Evolutionary conservation across 352 stramenopile genomes (phyloP).

Genomic region (Pythium brassicae): DNA sequence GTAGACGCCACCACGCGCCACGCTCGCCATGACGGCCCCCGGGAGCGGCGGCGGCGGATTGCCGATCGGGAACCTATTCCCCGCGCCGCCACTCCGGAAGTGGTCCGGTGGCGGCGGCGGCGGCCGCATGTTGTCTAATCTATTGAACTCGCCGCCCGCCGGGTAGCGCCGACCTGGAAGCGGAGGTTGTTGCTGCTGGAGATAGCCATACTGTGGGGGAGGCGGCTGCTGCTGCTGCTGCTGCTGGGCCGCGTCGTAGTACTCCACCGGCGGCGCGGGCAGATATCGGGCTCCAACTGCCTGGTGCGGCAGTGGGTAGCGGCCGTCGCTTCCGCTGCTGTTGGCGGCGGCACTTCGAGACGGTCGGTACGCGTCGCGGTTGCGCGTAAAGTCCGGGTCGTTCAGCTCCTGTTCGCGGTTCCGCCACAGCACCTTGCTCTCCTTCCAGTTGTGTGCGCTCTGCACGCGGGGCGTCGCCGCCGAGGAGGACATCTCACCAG

Average conservation of each 20-base stretch:
- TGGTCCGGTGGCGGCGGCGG: slow-evolving; percentile 37
- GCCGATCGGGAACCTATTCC: slow-evolving; percentile 26
- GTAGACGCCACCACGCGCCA: slow-evolving; percentile 3
- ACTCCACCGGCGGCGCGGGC: slow-evolving; percentile 13
- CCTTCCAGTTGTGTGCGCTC: slow-evolving; percentile 70
- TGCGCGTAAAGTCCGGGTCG: slow-evolving; percentile 89
- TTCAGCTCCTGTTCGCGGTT: slow-evolving; percentile 93
- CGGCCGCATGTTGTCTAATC: slow-evolving; percentile 45
- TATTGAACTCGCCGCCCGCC: slow-evolving; percentile 38
- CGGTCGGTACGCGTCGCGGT: slow-evolving; percentile 65
- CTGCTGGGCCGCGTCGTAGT: slow-evolving; percentile 5
- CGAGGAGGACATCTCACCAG: not conserved
- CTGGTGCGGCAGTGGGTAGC: slow-evolving; percentile 16
- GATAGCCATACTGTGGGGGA: slow-evolving; percentile 4
- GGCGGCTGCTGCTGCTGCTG: slow-evolving; percentile 7
- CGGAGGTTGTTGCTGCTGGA: slow-evolving; percentile 17
- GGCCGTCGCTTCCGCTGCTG: slow-evolving; percentile 20
- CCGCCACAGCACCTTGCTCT: slow-evolving; percentile 91
- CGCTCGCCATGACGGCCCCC: slow-evolving; percentile 14
- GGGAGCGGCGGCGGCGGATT: slow-evolving; percentile 22
- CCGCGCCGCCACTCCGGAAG: slow-evolving; percentile 17
- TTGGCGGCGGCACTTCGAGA: slow-evolving; percentile 13
- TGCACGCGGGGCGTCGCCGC: not conserved
- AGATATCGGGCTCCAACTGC: slow-evolving; percentile 3
- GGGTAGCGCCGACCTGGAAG: slow-evolving; percentile 26